Conservation (phyloP, 768 basidiomycete species). For the Rhizopogon vulgaris region DNA sequence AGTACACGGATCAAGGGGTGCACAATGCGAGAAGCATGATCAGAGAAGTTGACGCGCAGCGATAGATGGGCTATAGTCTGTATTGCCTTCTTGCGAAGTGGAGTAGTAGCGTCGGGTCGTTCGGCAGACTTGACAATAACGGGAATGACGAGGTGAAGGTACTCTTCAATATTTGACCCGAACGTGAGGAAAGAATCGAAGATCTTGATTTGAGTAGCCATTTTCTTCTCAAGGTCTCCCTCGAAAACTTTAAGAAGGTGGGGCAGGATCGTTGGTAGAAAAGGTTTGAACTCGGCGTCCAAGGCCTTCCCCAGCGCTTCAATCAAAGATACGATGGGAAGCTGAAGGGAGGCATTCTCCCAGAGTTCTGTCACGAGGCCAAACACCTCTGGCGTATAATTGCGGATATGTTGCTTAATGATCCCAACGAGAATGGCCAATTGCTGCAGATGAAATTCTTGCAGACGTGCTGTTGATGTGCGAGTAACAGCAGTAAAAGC, state of each 20-base stretch:
- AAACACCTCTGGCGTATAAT: slow-evolving; percentile 84
- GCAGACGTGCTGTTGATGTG: slow-evolving; percentile 70
- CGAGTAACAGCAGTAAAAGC: slow-evolving; percentile 89
- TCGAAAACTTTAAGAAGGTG: slow-evolving; percentile 88
- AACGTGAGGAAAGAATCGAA: slow-evolving; percentile 95
- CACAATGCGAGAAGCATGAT: slow-evolving; percentile 94
- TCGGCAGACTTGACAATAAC: slow-evolving; percentile 92
- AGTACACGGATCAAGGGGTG: slow-evolving; percentile 91
- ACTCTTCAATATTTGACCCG: slow-evolving; percentile 95
- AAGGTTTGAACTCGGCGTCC: slow-evolving; percentile 96
- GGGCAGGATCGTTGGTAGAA: slow-evolving; percentile 85
- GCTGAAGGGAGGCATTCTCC: slow-evolving; percentile 77
- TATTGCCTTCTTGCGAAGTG: slow-evolving; percentile 82
- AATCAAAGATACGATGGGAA: slow-evolving; percentile 87
- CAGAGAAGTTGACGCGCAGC: slow-evolving; percentile 91
- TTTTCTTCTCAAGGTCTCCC: slow-evolving; percentile 77
- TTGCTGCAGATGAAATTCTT: slow-evolving; percentile 93
- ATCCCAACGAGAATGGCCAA: slow-evolving; percentile 92
- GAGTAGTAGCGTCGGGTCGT: slow-evolving; percentile 62
- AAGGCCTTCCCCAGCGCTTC: slow-evolving; percentile 91
- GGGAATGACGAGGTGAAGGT: slow-evolving; percentile 93
- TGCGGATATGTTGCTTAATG: slow-evolving; percentile 95
- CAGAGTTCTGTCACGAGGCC: slow-evolving; percentile 84
- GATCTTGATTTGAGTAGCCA: slow-evolving; percentile 78
- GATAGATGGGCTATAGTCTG: slow-evolving; percentile 89